Percentiles rank a stretch among this genome's conserved stretches.
phyloP scores from a whole-genome alignment of 2,329 filamentous ascomycete genomes.

The Pseudopyrenochaeta lycopersici region DNA sequence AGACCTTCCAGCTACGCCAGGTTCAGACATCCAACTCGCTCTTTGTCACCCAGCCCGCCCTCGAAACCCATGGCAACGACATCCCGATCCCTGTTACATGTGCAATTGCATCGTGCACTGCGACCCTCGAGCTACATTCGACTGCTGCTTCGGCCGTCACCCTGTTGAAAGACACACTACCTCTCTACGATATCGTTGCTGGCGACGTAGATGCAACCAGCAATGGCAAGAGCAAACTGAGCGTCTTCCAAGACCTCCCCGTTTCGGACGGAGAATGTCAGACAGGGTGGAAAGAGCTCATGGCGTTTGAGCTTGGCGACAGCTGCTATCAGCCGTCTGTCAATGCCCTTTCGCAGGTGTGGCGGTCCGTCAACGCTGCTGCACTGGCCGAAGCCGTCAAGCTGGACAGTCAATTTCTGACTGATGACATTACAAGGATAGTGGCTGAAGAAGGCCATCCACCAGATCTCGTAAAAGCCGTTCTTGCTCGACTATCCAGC shows the following conservation, averaged over 20 bases:
- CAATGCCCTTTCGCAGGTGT: constrained; percentile 58
- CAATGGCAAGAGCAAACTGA: constrained; percentile 45
- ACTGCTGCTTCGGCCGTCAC: constrained; percentile 45
- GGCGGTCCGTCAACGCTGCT: constrained; percentile 55
- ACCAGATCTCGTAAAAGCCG: constrained; percentile 43
- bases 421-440: constrained; percentile 39
- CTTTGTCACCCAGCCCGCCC: constrained; percentile 60
- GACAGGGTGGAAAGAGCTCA: constrained; percentile 59
- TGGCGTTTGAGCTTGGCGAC: constrained; percentile 60
- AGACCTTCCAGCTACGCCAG: constrained; percentile 69
- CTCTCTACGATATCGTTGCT: constrained; percentile 48
- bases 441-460: constrained; percentile 52
- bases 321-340: constrained; percentile 59
- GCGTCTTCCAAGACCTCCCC: constrained; percentile 61
- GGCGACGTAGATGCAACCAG: constrained; percentile 35
- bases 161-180: constrained; percentile 49
- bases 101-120: constrained; percentile 56
- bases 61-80: constrained; percentile 48
- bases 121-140: constrained; percentile 54
- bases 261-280: constrained; percentile 62
- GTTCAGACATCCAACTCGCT: constrained; percentile 73
- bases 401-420: constrained; percentile 50
- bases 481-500: constrained; percentile 47
- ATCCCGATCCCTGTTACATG: constrained; percentile 45
- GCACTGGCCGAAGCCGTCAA: constrained; percentile 53